These are phyloP conservation scores for Colletotrichum agaves DNA, from an alignment of 2,329 filamentous ascomycete species.

Conservation along the genomic window DNA sequence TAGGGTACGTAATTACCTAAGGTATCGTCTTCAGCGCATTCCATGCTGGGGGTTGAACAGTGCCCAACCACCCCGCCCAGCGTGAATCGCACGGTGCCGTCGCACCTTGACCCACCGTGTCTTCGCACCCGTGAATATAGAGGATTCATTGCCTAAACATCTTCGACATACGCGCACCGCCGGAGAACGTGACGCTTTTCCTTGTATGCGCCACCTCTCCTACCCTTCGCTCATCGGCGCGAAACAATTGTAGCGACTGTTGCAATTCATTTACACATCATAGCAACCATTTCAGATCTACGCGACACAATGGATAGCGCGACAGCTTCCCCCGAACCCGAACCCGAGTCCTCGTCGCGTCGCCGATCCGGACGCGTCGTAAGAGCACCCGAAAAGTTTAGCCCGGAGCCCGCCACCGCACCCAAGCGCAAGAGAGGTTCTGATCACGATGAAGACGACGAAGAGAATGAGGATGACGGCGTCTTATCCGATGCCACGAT, in stretches of 20 bases:
- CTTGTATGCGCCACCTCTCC: slow-evolving; percentile 29
- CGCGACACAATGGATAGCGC: slow-evolving; percentile 60
- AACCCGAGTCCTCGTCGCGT: slow-evolving; percentile 63
- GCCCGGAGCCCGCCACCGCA: slow-evolving; percentile 60
- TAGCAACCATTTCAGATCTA: background rate
- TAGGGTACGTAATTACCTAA: background rate
- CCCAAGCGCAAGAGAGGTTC: slow-evolving; percentile 68
- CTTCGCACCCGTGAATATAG: slow-evolving; percentile 30
- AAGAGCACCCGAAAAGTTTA: slow-evolving; percentile 69
- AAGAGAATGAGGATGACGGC: slow-evolving; percentile 60
- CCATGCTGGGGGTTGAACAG: background rate
- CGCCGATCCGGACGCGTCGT: slow-evolving; percentile 77
- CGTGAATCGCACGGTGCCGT: slow-evolving; percentile 14
- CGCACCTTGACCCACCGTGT: slow-evolving; percentile 7
- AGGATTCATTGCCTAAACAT: slow-evolving; percentile 30
- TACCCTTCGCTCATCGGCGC: slow-evolving; percentile 35
- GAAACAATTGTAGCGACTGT: slow-evolving; percentile 29
- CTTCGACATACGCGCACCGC: slow-evolving; percentile 22
- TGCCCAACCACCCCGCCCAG: background rate
- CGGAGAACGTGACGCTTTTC: slow-evolving; percentile 28
- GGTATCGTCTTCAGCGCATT: background rate
- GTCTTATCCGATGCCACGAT: slow-evolving; percentile 58
- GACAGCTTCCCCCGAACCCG: slow-evolving; percentile 63
- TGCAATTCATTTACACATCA: slow-evolving; percentile 1
- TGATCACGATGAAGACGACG: slow-evolving; percentile 58